Evolutionary conservation across 306 rosid species (phyloP), one percentile per base, ranked within the genome.

Genomic region (Pyrus pyrifolia): DNA sequence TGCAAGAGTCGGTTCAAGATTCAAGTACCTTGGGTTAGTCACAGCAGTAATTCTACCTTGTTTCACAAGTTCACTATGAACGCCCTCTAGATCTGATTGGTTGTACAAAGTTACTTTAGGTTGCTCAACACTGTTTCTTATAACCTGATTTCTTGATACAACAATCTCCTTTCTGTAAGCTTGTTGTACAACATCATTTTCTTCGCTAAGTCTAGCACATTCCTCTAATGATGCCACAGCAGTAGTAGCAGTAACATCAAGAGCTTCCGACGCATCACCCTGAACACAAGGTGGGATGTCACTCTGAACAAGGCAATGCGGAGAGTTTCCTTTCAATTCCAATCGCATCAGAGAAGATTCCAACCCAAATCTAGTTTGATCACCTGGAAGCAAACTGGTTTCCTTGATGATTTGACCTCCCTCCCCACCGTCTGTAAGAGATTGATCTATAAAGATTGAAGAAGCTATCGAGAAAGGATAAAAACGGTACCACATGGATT

Each of bases 1-100:
- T 83, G 99, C 96, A 66, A 95, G 97, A 76, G 97, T 90, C 17
- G 99, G 99, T 82, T 95, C 97, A 67, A 95, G 91, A 81, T 74
- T 87, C 79, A 92, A 68, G 75, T 92, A 95, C 79, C 83, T 82
- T 23, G 92, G 96, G 83, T 88, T 72, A 57, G 71, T 85, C 71
- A 73, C 77, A 60, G 85, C 78, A 45, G 88, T 68, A 72, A 85
- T 79, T 71, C 49, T 79, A 23, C 81, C 85, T 44, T 53, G 83
- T 76, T 75, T 86, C 78, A 77, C 93, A 75, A 75, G 70, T 80
- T 62, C 78, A 44, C 72, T 80, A 67, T 77, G 86, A 67, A 79
- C 77, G 75, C 80, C 85, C 73, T 88, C 79, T 62, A 67, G 53
- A 72, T 82, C 89, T 52, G 85, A 82, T 46, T 79, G 88, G 70